Evolutionary conservation across 345 rosid species (phyloP).

Genomic region (Syzygium oleosum): DNA sequence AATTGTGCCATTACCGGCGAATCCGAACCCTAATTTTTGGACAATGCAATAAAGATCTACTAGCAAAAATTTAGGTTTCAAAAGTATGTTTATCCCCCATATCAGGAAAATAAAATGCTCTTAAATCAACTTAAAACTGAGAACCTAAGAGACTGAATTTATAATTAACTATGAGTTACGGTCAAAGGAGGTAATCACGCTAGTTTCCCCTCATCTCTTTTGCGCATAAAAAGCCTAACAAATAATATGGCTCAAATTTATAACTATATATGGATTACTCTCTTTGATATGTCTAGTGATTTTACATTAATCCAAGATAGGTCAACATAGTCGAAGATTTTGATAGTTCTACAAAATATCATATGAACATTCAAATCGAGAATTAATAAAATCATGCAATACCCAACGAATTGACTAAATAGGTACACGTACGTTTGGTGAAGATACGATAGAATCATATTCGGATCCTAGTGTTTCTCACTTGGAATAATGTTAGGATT

Average conservation of each 20-base stretch:
- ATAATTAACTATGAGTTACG: too few species aligned
- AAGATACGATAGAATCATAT: neutral
- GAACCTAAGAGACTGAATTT: too few species aligned
- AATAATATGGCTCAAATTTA: neutral
- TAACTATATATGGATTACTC: neutral
- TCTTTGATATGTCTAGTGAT: neutral
- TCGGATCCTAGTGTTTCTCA: neutral
- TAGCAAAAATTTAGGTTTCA: neutral
- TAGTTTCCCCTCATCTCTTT: neutral
- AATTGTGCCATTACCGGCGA: neutral
- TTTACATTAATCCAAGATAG: neutral
- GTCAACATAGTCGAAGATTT: neutral
- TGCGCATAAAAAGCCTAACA: fast-evolving
- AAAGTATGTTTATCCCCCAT: neutral
- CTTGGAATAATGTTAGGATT: neutral
- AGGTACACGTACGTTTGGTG: neutral
- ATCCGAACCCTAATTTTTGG: neutral
- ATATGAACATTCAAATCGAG: neutral
- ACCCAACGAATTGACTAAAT: neutral
- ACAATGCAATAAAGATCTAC: neutral
- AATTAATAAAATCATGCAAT: too few species aligned
- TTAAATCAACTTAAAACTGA: too few species aligned
- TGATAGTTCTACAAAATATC: neutral
- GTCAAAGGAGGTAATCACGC: too few species aligned
- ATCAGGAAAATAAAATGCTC: too few species aligned